Evolutionary conservation across 768 basidiomycete genomes (phyloP).

Genomic region (Leccinum aurantiacum): DNA sequence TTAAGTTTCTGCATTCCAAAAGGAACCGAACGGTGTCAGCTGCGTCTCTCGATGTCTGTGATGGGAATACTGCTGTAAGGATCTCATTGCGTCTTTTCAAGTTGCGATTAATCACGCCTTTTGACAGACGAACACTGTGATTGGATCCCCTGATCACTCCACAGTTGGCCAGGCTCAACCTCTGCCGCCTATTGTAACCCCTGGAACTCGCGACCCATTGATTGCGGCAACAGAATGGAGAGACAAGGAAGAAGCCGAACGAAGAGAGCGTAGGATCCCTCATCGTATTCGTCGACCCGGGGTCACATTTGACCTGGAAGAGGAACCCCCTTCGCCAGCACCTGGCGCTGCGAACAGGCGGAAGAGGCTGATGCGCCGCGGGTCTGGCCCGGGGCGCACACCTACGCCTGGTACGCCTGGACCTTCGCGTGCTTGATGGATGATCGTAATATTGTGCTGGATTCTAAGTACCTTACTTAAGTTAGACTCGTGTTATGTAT

Average conservation of each 20-base stretch:
- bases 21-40: slow-evolving; percentile 68
- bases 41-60: slow-evolving; percentile 74
- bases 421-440: slow-evolving; percentile 21
- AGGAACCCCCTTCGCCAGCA: slow-evolving; percentile 47
- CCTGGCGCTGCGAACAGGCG: slow-evolving; percentile 24
- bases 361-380: slow-evolving; percentile 31
- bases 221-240: slow-evolving; percentile 71
- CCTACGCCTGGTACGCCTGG: slow-evolving; percentile 19
- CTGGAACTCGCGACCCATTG: slow-evolving; percentile 62
- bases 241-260: slow-evolving; percentile 57
- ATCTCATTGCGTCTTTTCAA: neutral
- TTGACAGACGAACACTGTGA: slow-evolving; percentile 61
- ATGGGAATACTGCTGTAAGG: slow-evolving; percentile 72
- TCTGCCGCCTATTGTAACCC: slow-evolving; percentile 42
- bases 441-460: slow-evolving; percentile 2
- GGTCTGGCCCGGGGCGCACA: slow-evolving; percentile 24
- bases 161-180: slow-evolving; percentile 58
- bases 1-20: slow-evolving; percentile 54
- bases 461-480: slow-evolving; percentile 29
- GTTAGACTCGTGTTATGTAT: slow-evolving; percentile 27
- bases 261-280: slow-evolving; percentile 35
- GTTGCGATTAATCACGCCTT: slow-evolving; percentile 3
- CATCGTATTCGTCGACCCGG: slow-evolving; percentile 54
- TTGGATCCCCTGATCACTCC: slow-evolving; percentile 75
- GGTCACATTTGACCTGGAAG: slow-evolving; percentile 62